Conservation (phyloP, 2,329 filamentous ascomycete genomes). For the Ophiocordyceps australis region DNA sequence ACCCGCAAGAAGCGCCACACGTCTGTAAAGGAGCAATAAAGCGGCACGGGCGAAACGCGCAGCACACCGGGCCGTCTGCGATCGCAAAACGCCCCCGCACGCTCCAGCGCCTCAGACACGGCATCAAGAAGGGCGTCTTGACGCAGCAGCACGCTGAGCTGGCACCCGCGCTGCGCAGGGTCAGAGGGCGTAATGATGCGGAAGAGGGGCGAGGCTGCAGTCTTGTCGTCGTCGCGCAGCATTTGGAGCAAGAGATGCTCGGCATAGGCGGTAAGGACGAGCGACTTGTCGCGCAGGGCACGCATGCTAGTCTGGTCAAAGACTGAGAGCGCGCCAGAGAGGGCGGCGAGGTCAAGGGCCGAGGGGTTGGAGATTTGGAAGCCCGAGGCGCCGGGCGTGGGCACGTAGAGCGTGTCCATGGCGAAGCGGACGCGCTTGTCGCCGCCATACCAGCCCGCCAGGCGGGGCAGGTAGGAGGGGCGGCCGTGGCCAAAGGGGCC, state of each 20-base stretch:
- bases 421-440: slow-evolving; percentile 60
- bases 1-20: slow-evolving; percentile 33
- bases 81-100: slow-evolving; percentile 58
- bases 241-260: slow-evolving; percentile 43
- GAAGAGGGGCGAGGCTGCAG: slow-evolving; percentile 26
- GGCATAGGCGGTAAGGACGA: slow-evolving; percentile 59
- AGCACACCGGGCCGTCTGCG: slow-evolving; percentile 77
- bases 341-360: slow-evolving; percentile 58
- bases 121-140: slow-evolving; percentile 50
- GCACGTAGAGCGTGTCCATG: slow-evolving; percentile 69
- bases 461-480: slow-evolving; percentile 37
- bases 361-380: slow-evolving; percentile 76
- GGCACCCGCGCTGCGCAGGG: slow-evolving; percentile 52
- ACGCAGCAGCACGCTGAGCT: slow-evolving; percentile 57
- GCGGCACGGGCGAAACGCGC: slow-evolving; percentile 61
- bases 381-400: slow-evolving; percentile 60
- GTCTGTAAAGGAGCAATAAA: slow-evolving; percentile 71
- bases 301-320: slow-evolving; percentile 56
- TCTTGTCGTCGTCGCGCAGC: slow-evolving; percentile 12
- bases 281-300: slow-evolving; percentile 49
- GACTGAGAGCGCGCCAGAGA: slow-evolving; percentile 54
- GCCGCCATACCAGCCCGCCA: slow-evolving; percentile 78
- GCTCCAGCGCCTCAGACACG: slow-evolving; percentile 44
- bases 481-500: too few species aligned
- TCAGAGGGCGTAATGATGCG: slow-evolving; percentile 52